Evolutionary conservation across 371 early-diverging fungal genomes (phyloP).

Genomic region (Basidiobolus heterosporus): DNA sequence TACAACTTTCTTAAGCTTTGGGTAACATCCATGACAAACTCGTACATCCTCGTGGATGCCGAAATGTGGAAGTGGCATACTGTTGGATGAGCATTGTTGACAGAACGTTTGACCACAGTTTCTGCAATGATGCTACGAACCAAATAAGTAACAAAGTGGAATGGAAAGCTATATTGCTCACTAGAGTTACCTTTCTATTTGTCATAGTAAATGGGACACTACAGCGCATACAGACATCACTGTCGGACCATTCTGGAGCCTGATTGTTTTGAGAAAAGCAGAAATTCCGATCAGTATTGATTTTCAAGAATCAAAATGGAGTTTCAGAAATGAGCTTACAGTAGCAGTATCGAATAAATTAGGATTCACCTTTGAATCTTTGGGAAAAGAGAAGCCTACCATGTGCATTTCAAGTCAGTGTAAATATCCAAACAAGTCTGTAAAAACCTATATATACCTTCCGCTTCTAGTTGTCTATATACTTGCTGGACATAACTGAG

Average conservation of each 20-base stretch:
- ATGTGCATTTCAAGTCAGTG: not conserved
- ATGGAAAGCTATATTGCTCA: not conserved
- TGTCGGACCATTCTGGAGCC: slow-evolving; percentile 93
- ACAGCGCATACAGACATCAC: slow-evolving; percentile 81
- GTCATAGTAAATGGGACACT: slow-evolving; percentile 75
- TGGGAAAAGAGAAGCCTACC: slow-evolving; percentile 35
- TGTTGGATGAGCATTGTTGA: slow-evolving; percentile 76
- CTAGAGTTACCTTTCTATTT: slow-evolving; percentile 53
- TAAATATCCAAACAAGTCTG: not conserved
- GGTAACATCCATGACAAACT: slow-evolving; percentile 81
- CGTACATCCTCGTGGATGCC: slow-evolving; percentile 79
- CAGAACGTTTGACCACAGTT: slow-evolving; percentile 88
- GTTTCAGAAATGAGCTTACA: slow-evolving; percentile 17
- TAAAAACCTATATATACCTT: slow-evolving; percentile 21
- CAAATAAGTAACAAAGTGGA: not conserved
- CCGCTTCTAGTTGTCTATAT: slow-evolving; percentile 53
- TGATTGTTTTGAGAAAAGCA: slow-evolving; percentile 12
- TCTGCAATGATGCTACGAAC: slow-evolving; percentile 74
- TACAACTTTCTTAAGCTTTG: too few relatives aligned
- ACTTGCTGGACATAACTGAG: slow-evolving; percentile 57
- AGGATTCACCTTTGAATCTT: slow-evolving; percentile 25
- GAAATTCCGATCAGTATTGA: too few relatives aligned
- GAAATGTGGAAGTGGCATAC: slow-evolving; percentile 57
- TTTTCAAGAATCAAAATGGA: not conserved
- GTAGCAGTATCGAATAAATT: slow-evolving; percentile 50